These are phyloP conservation scores for Crithidia thermophila DNA, from an alignment of 208 protist genomes.

Conservation along the genomic window DNA sequence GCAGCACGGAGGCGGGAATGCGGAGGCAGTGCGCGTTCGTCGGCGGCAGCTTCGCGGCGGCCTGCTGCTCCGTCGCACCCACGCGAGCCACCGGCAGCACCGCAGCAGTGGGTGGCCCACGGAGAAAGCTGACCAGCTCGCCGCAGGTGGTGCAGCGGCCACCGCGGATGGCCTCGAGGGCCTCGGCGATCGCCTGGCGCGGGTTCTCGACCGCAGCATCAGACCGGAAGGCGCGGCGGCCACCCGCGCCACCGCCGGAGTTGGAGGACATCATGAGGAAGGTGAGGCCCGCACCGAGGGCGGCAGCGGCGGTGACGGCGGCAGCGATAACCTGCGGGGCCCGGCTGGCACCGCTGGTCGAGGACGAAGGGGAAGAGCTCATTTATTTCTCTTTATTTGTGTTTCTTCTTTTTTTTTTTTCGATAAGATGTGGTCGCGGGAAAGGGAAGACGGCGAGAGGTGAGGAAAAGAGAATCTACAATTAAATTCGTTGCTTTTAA, in stretches of 20 bases:
- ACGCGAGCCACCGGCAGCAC: slow-evolving; percentile 11
- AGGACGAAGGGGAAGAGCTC: slow-evolving; percentile 7
- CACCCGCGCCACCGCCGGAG: slow-evolving; percentile 11
- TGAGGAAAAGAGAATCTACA: neutral
- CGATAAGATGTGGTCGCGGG: neutral
- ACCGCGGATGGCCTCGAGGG: slow-evolving; percentile 37
- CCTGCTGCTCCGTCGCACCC: slow-evolving; percentile 5
- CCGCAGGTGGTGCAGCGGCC: slow-evolving; percentile 45
- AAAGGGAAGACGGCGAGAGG: neutral
- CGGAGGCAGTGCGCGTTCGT: slow-evolving; percentile 44
- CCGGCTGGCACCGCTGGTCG: neutral
- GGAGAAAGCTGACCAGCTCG: slow-evolving; percentile 58
- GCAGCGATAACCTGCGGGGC: slow-evolving; percentile 22
- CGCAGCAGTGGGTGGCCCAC: slow-evolving; percentile 32
- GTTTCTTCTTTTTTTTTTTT: slow-evolving; percentile 5
- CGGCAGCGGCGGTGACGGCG: slow-evolving; percentile 26
- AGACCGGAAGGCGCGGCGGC: slow-evolving; percentile 25
- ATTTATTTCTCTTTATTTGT: slow-evolving; percentile 2
- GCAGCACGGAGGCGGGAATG: slow-evolving; percentile 36
- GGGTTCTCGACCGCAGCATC: slow-evolving; percentile 33
- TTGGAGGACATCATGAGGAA: slow-evolving; percentile 2
- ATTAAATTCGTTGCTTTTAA: neutral
- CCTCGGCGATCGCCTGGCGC: slow-evolving; percentile 41
- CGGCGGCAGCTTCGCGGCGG: slow-evolving; percentile 25
- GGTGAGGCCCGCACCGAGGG: slow-evolving; percentile 18